Evolutionary conservation across 768 basidiomycete species (phyloP), one percentile per base, ranked within the genome.

Genomic region (Boletus tomentosulus): DNA sequence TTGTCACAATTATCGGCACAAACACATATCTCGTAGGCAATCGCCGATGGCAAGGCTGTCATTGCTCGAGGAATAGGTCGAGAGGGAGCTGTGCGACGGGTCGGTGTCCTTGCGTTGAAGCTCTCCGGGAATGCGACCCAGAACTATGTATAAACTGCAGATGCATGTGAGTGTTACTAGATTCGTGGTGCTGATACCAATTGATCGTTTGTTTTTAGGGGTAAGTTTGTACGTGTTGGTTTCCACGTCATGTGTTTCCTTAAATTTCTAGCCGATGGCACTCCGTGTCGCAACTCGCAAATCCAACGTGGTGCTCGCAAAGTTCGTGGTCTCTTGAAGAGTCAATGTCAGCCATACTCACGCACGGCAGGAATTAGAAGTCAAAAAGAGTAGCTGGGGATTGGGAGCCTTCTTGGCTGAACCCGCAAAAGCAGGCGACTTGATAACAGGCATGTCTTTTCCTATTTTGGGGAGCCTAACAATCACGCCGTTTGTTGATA

Each of bases 61-160:
- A 61, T 9, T 88, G 85, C 59, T 63, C 66, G 10, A 57, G 62
- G 35, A 38, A 24, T 7, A 66, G 56, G 39, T 58, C 62, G 3
- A 54, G 51, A 19, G 65, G 58, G 49, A 63, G 59, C 19, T 81
- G 74, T 67, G 65, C 63, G n/a, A 76, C 68, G 3, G 57, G 62
- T 13, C 68, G 67, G 4, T 89, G 87, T 58, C 74, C 77, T 9
- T 90, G 87, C 62, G 72, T 67, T 46, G 66, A 59, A 22, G 70
- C 74, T 0, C 62, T 70, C 9, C 73, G 82, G 34, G 88, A 89
- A 64, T 90, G 88, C 54, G 85, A 88, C 65, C 85, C 86, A 3
- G 81, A 82, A 34, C 53, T 87, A 9, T 90, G 88, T 56, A 6
- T 60, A 11, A 70, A 70, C 12, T 86, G 86, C 62, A 69, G 73